Evolutionary conservation across 1,284 basidiomycete species (phyloP).

Genomic region (Dichomitus squalens): DNA sequence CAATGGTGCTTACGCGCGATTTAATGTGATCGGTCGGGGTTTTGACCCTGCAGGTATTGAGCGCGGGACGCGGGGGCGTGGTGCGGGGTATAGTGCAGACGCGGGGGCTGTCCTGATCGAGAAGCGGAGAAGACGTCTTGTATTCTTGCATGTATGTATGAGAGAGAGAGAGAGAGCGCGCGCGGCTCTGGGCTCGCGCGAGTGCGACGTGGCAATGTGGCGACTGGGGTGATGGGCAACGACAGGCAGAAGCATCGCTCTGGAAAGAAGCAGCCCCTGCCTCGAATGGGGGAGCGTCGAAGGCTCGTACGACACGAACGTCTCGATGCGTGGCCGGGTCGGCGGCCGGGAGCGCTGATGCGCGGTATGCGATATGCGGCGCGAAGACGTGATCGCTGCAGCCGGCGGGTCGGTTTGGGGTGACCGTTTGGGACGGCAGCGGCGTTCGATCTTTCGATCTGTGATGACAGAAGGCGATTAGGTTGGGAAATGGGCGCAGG

Average conservation of each 20-base stretch:
- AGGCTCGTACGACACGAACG: neutral
- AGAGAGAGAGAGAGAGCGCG: too few relatives aligned
- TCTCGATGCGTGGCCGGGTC: neutral
- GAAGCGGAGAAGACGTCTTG: neutral
- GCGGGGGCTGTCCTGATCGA: neutral
- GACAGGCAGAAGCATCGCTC: too few relatives aligned
- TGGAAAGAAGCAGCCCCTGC: too few relatives aligned
- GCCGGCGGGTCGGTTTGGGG: neutral
- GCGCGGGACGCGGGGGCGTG: neutral
- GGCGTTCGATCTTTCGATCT: neutral
- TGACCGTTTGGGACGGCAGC: neutral
- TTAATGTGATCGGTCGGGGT: neutral
- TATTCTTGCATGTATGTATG: neutral
- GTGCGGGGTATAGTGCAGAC: neutral
- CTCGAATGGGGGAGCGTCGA: too few relatives aligned
- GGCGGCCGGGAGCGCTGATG: neutral
- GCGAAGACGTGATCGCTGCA: neutral
- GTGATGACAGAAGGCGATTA: neutral
- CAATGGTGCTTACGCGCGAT: neutral
- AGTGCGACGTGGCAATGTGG: too few relatives aligned
- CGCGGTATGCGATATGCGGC: neutral
- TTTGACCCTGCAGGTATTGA: conserved; percentile 10
- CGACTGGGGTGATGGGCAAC: too few relatives aligned
- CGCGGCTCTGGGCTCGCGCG: too few relatives aligned
- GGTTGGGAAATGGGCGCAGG: neutral